A percentile compares a stretch with the other conserved stretches of the same genome.
Evolutionary conservation across 495 filamentous ascomycete genomes (phyloP).

Genomic region (Penicillium pulvis): DNA sequence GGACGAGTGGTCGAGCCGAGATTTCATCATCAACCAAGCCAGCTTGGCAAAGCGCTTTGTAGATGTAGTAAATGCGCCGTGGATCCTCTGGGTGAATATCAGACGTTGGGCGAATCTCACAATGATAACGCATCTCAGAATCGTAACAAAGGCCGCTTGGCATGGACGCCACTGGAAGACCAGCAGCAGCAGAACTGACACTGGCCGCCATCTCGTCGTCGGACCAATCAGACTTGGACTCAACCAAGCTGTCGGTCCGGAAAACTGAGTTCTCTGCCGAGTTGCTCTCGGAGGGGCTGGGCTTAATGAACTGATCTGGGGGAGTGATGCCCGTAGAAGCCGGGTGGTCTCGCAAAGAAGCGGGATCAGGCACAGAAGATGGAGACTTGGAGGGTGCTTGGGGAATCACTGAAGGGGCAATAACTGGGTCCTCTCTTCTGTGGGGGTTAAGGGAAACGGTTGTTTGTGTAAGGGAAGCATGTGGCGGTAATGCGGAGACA

Average conservation of each 20-base stretch:
- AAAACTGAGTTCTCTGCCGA: slow-evolving; percentile 20
- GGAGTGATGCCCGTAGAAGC: slow-evolving; percentile 14
- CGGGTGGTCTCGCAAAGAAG: slow-evolving; percentile 8
- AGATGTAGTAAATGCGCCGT: slow-evolving; percentile 84
- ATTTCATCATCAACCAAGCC: slow-evolving; percentile 67
- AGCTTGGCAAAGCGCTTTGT: slow-evolving; percentile 75
- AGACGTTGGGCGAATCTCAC: slow-evolving; percentile 67
- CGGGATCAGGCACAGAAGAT: slow-evolving; percentile 18
- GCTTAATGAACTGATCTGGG: slow-evolving; percentile 25
- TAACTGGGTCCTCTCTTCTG: slow-evolving; percentile 23
- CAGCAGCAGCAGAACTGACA: slow-evolving; percentile 7
- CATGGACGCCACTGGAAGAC: slow-evolving; percentile 46
- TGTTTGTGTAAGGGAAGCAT: slow-evolving; percentile 18
- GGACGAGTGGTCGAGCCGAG: slow-evolving; percentile 49
- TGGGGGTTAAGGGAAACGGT: slow-evolving; percentile 20
- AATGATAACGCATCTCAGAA: slow-evolving; percentile 87
- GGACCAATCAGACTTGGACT: slow-evolving; percentile 47
- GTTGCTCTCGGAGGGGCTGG: slow-evolving; percentile 28
- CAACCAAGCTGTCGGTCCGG: slow-evolving; percentile 37
- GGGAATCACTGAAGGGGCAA: slow-evolving; percentile 33
- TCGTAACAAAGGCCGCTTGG: slow-evolving; percentile 87
- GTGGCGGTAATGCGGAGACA: slow-evolving; percentile 21
- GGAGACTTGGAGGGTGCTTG: slow-evolving; percentile 10
- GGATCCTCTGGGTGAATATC: slow-evolving; percentile 95
- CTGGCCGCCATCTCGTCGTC: slow-evolving; percentile 30